A percentile compares a stretch with the other conserved stretches of the same genome.
Conservation (phyloP, 2,329 filamentous ascomycete species). For the Alternaria longipes region DNA sequence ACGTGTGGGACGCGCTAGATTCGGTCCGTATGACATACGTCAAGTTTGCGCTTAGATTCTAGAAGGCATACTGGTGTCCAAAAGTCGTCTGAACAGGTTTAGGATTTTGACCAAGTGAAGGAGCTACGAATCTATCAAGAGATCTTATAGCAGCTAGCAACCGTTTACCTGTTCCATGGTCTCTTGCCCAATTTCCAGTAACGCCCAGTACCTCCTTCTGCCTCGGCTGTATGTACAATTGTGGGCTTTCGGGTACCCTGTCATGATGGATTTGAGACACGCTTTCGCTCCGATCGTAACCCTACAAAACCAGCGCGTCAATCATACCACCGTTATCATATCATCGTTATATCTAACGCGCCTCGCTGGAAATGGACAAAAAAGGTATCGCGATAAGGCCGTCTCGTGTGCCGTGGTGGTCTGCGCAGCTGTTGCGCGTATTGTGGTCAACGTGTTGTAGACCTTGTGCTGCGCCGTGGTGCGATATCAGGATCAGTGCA, state of each 20-base stretch:
- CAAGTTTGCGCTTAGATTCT: neutral
- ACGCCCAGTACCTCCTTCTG: slow-evolving; percentile 24
- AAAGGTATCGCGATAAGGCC: slow-evolving; percentile 32
- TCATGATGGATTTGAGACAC: slow-evolving; percentile 27
- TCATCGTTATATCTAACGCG: slow-evolving; percentile 48
- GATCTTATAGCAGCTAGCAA: slow-evolving; percentile 4
- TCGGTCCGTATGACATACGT: slow-evolving; percentile 7
- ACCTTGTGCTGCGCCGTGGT: slow-evolving; percentile 6
- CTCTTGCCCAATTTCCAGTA: slow-evolving; percentile 8
- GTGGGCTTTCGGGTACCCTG: slow-evolving; percentile 27
- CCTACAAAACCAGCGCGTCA: slow-evolving; percentile 27
- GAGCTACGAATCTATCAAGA: neutral
- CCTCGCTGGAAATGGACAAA: slow-evolving; percentile 48
- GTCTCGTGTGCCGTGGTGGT: slow-evolving; percentile 22
- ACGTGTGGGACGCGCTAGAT: slow-evolving; percentile 2
- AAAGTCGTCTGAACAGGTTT: neutral
- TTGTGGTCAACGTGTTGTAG: slow-evolving; percentile 16
- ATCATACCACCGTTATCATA: slow-evolving; percentile 50
- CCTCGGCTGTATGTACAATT: slow-evolving; percentile 46
- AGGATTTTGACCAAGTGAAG: neutral
- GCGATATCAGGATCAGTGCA: slow-evolving; percentile 41
- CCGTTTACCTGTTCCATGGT: slow-evolving; percentile 6
- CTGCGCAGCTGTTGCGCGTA: slow-evolving; percentile 16
- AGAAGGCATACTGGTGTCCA: no score
- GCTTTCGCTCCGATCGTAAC: slow-evolving; percentile 32